phyloP scores from a whole-genome alignment of 2,329 filamentous ascomycete species.

The Cercospora sp. region DNA sequence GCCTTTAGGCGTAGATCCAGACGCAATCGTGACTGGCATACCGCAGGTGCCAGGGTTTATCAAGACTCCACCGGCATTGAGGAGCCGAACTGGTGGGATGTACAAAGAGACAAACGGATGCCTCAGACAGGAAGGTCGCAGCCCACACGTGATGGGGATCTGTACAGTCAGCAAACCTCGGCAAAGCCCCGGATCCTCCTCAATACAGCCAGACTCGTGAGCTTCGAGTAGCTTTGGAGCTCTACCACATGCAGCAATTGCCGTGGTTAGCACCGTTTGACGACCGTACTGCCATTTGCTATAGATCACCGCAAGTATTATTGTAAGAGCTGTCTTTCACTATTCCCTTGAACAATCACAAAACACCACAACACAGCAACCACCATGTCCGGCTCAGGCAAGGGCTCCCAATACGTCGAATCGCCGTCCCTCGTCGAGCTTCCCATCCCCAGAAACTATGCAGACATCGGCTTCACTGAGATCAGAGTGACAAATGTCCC shows the following conservation, averaged over 20 bases:
- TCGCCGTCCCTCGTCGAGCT: constrained; percentile 24
- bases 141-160: neutral
- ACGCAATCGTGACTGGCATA: constrained; percentile 5
- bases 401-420: constrained; percentile 25
- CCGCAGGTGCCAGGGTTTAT: neutral
- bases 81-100: constrained; percentile 7
- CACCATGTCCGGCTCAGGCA: constrained; percentile 12
- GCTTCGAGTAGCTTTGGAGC: constrained; percentile 14
- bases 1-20: constrained; percentile 5
- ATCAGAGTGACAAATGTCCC: constrained; percentile 47
- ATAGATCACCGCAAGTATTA: neutral
- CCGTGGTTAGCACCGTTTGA: constrained; percentile 5
- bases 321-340: neutral
- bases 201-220: constrained; percentile 10
- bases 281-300: neutral
- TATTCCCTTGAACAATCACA: neutral
- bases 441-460: constrained; percentile 38
- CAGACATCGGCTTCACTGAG: constrained; percentile 42
- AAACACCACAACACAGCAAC: neutral
- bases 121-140: neutral
- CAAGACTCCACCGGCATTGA: neutral
- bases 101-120: neutral
- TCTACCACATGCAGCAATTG: constrained; percentile 19
- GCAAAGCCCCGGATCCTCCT: constrained; percentile 6
- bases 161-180: neutral